These are phyloP conservation scores for Aquilaria malaccensis DNA, from an alignment of 345 rosid species.

Conservation along the genomic window DNA sequence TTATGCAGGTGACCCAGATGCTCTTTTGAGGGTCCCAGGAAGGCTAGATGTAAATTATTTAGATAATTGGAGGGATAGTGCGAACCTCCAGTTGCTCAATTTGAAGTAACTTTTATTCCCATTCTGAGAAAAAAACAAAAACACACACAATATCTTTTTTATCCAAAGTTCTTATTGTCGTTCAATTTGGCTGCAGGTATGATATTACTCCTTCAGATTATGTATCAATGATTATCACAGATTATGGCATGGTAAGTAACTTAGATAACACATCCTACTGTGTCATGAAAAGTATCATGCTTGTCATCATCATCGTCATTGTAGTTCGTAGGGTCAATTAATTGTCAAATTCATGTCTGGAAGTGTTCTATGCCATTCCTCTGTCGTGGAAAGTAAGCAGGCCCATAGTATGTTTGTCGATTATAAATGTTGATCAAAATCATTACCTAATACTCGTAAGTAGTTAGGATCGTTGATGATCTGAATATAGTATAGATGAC, in stretches of 20 bases:
- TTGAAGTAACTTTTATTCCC: slow-evolving; percentile 36
- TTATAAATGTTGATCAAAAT: neutral
- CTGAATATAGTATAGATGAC: neutral
- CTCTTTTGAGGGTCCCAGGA: slow-evolving; percentile 39
- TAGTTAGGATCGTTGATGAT: neutral
- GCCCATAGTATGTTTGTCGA: neutral
- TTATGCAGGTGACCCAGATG: slow-evolving; percentile 21
- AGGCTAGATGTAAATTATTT: slow-evolving; percentile 29
- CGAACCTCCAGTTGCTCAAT: slow-evolving; percentile 59
- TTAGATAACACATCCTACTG: neutral
- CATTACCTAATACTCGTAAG: neutral
- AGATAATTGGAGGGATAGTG: slow-evolving; percentile 29
- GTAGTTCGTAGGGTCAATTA: neutral
- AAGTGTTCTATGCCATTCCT: neutral
- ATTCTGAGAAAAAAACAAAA: neutral
- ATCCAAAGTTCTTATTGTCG: neutral
- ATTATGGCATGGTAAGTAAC: slow-evolving; percentile 69
- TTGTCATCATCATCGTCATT: neutral
- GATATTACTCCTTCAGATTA: slow-evolving; percentile 81
- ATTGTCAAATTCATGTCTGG: neutral
- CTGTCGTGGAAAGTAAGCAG: neutral
- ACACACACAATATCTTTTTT: neutral
- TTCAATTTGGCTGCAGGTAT: slow-evolving; percentile 32
- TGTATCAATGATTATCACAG: slow-evolving; percentile 66
- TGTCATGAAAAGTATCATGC: neutral